Evolutionary conservation across 768 basidiomycete species (phyloP), one percentile per base, ranked within the genome.

Genomic region (Infundibulicybe gibba): DNA sequence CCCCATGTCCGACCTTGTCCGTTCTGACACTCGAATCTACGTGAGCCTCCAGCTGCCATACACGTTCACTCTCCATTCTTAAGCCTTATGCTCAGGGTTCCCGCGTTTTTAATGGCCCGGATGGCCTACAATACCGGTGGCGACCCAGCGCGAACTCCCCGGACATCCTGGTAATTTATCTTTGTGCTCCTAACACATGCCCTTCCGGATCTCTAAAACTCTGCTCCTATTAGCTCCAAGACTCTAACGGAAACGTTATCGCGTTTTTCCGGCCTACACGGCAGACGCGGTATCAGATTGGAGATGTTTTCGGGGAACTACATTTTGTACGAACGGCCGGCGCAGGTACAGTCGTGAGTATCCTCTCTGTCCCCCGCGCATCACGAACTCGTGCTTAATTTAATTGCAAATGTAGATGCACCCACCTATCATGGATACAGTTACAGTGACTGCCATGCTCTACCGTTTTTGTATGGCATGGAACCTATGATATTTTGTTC

Each of bases 341-440:
- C 40, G 78, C 81, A 57, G 88, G 89, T 40, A 88, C 88, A 48
- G 87, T 92, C 68, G 90, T 90, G 69, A 67, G 72, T 60, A 41
- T 62, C 54, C 32, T 58, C 54, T 40, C 48, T 43, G 42, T 51
- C 17, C 43, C 43, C 43, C 40, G 38, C 44, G 33, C 37, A 50
- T 46, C 49, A 53, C 39, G 43, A 40, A 33, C 39, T 54, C 38
- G 43, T 52, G 52, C 43, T 47, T 44, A 37, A 32, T 40, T 51
- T 43, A 16, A 54, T 43, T 50, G 40, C 61, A 85, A 54, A 38
- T 49, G 44, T 60, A 90, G 88, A 87, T 81, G 74, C 89, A 90
- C 61, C 89, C 88, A 43, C 90, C 90, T 54, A 83, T 92, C 65
- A 92, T 92, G 90, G 88, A 92, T 72, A 82, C 80, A 39, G 88